These are phyloP conservation scores for Sugiyamaella neomexicana DNA, from an alignment of 1,139 yeast species.

Conservation along the genomic window DNA sequence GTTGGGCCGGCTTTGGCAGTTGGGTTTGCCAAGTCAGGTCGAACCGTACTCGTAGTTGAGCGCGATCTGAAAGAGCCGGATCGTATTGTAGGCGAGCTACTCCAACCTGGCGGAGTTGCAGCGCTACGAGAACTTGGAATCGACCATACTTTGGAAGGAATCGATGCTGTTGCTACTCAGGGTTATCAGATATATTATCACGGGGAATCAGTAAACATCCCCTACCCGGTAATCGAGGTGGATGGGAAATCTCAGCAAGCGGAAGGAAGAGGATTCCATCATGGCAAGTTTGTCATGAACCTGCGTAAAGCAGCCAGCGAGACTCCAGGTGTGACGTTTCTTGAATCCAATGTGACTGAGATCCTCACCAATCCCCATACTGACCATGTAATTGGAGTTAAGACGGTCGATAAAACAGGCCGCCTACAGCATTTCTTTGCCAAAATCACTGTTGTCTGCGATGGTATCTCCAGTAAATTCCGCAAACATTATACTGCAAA, in stretches of 20 bases:
- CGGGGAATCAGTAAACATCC: constrained; percentile 56
- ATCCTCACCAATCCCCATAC: constrained; percentile 53
- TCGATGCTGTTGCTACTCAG: constrained; percentile 71
- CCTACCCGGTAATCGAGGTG: constrained; percentile 55
- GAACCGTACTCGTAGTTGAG: constrained; percentile 63
- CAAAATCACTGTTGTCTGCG: constrained; percentile 75
- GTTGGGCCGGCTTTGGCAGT: constrained; percentile 94
- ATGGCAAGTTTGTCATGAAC: constrained; percentile 81
- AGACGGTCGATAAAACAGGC: constrained; percentile 36
- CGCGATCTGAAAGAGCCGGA: constrained; percentile 92
- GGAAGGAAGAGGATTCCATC: constrained; percentile 79
- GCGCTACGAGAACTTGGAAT: constrained; percentile 81
- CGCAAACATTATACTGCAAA: constrained; percentile 67
- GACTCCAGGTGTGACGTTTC: constrained; percentile 62
- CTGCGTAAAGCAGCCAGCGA: constrained; percentile 67
- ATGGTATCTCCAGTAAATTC: constrained; percentile 93
- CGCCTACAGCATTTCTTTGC: constrained; percentile 46
- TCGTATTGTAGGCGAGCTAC: constrained; percentile 92
- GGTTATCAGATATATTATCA: constrained; percentile 81
- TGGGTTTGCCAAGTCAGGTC: constrained; percentile 85
- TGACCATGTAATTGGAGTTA: constrained; percentile 67
- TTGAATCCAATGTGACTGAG: constrained; percentile 79
- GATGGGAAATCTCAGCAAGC: constrained; percentile 44
- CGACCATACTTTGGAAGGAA: constrained; percentile 73
- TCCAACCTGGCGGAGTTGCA: constrained; percentile 93